phyloP scores from a whole-genome alignment of 78 protist species.

The Dictyostelium brefeldianum region DNA sequence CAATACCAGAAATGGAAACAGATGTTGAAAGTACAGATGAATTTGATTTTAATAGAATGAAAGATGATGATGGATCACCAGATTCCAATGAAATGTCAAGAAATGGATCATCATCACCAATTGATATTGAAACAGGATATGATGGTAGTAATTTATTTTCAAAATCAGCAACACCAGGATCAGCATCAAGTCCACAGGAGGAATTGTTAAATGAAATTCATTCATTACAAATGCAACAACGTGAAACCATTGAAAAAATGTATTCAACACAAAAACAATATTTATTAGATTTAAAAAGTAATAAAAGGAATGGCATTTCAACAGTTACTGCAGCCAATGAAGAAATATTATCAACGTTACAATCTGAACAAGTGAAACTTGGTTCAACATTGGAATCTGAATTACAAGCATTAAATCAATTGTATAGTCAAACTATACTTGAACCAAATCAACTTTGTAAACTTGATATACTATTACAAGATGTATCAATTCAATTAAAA shows the following conservation, averaged over 20 bases:
- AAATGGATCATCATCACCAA: constrained; percentile 55
- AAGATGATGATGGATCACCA: constrained; percentile 44
- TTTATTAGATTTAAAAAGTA: not conserved
- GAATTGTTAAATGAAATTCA: constrained; percentile 54
- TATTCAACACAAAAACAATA: constrained; percentile 44
- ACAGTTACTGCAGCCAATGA: not conserved
- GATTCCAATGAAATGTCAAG: constrained; percentile 3
- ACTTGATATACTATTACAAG: constrained; percentile 58
- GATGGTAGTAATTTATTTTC: constrained; percentile 24
- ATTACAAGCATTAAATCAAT: constrained; percentile 46
- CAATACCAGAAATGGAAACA: constrained; percentile 62
- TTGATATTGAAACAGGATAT: constrained; percentile 34
- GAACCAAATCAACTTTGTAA: constrained; percentile 78
- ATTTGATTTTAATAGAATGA: constrained; percentile 8
- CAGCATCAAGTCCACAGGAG: constrained; percentile 44
- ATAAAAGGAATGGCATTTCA: not conserved
- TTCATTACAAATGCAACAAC: constrained; percentile 8
- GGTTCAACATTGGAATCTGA: constrained; percentile 33
- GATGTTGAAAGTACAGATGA: constrained; percentile 62
- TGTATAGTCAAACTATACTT: constrained; percentile 65
- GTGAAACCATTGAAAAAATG: constrained; percentile 49
- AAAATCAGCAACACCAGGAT: not conserved
- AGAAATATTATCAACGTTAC: constrained; percentile 14
- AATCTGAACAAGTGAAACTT: constrained; percentile 26
- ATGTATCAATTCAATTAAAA: constrained; percentile 52